Percentiles rank a stretch among this genome's conserved stretches.
These are phyloP conservation scores for Alopecurus myosuroides DNA, from an alignment of 176 grass and related monocot genomes.

Conservation along the genomic window DNA sequence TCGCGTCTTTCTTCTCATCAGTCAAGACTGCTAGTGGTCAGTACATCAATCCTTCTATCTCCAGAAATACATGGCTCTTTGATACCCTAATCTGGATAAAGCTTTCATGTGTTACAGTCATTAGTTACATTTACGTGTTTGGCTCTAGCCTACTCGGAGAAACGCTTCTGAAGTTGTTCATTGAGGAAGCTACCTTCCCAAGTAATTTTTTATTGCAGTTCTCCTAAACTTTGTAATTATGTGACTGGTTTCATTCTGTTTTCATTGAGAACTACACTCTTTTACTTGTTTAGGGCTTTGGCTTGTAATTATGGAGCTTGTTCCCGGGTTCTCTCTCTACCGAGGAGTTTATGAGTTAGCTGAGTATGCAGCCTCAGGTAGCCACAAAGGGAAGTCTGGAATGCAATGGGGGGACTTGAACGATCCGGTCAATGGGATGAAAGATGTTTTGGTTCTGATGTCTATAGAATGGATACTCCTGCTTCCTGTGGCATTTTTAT, in stretches of 20 bases:
- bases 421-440: conserved; percentile 48
- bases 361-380: conserved; percentile 35
- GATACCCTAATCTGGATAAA: background rate
- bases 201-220: conserved; percentile 33
- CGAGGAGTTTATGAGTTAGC: conserved; percentile 55
- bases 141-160: conserved; percentile 42
- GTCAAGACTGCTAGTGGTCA: conserved; percentile 45
- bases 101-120: conserved; percentile 28
- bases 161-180: conserved; percentile 35
- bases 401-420: conserved; percentile 53
- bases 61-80: background rate
- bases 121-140: conserved; percentile 61
- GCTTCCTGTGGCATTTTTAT: conserved; percentile 31
- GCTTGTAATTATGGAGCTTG: conserved; percentile 47
- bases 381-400: conserved; percentile 35
- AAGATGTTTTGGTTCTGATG: conserved; percentile 55
- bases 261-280: background rate
- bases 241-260: background rate
- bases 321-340: conserved; percentile 65
- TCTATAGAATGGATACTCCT: conserved; percentile 43
- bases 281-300: conserved; percentile 27
- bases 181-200: conserved; percentile 46
- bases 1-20: conserved; percentile 55
- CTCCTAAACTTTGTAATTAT: background rate
- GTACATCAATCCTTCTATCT: background rate